These are phyloP conservation scores for Phialophora chinensis DNA, from an alignment of 2,329 filamentous ascomycete species.

Conservation along the genomic window DNA sequence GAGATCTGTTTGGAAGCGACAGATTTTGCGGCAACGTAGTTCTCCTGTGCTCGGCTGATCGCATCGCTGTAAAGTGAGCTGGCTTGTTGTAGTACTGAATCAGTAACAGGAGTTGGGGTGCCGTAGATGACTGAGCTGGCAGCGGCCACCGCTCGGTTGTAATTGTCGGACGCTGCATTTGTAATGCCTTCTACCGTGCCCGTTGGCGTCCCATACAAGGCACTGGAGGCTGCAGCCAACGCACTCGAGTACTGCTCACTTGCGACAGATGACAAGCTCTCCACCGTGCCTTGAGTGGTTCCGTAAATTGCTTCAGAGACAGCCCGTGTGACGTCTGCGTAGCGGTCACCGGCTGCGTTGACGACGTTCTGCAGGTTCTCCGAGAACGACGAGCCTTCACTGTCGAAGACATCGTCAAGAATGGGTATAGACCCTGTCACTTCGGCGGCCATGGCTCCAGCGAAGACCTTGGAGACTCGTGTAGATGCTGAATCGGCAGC, in stretches of 20 bases:
- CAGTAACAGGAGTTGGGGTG: constrained; percentile 49
- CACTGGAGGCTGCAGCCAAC: constrained; percentile 62
- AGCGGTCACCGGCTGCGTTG: constrained; percentile 59
- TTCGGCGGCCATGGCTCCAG: constrained; percentile 56
- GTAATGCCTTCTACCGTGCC: constrained; percentile 54
- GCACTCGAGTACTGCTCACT: constrained; percentile 64
- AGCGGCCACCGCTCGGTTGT: constrained; percentile 63
- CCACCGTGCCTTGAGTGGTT: constrained; percentile 54
- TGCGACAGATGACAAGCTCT: constrained; percentile 60
- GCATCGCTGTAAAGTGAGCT: constrained; percentile 67
- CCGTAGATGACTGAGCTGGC: constrained; percentile 64
- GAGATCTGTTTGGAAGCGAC: constrained; percentile 70
- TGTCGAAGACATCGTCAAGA: constrained; percentile 57
- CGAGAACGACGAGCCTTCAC: constrained; percentile 55
- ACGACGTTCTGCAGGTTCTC: constrained; percentile 59
- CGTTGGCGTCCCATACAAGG: constrained; percentile 58
- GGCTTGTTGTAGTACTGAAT: constrained; percentile 48
- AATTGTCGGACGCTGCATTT: constrained; percentile 60
- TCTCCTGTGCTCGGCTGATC: constrained; percentile 68
- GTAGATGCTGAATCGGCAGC: constrained; percentile 25
- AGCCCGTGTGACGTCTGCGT: constrained; percentile 60
- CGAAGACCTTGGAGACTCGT: constrained; percentile 30
- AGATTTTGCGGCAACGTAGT: constrained; percentile 71
- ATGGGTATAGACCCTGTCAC: constrained; percentile 55
- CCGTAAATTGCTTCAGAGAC: constrained; percentile 62